Percentiles rank a stretch among this genome's conserved stretches.
Evolutionary conservation across 306 rosid species (phyloP).

Genomic region (Gastrolobium villosum): DNA sequence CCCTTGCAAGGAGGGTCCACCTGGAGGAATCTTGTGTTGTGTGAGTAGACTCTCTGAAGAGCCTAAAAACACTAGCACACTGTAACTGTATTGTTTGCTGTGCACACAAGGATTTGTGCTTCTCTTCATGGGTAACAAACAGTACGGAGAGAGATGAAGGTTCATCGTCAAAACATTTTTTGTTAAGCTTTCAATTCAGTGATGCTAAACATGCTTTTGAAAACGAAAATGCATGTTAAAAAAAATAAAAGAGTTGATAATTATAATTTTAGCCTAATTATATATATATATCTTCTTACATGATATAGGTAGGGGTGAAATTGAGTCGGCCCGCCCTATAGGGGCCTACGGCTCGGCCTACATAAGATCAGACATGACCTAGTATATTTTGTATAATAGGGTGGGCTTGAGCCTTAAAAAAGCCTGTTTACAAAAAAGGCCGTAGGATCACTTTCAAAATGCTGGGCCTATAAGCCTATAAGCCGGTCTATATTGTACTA

Average conservation of each 20-base stretch:
- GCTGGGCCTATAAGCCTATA: too few relatives aligned
- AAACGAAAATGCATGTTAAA: background rate
- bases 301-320: too few relatives aligned
- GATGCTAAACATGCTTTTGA: background rate
- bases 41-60: constrained; percentile 41
- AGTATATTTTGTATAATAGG: too few relatives aligned
- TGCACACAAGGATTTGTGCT: constrained; percentile 32
- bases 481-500: too few relatives aligned
- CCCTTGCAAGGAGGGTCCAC: constrained; percentile 64
- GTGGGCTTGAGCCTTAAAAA: too few relatives aligned
- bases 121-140: constrained; percentile 39
- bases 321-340: too few relatives aligned
- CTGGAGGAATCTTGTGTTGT: constrained; percentile 65
- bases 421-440: too few relatives aligned
- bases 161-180: constrained; percentile 23
- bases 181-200: background rate
- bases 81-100: constrained; percentile 36
- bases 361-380: too few relatives aligned
- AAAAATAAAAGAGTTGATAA: background rate
- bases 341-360: too few relatives aligned
- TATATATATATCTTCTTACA: too few relatives aligned
- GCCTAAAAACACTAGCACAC: constrained; percentile 36
- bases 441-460: too few relatives aligned
- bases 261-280: background rate
- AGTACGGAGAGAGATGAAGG: constrained; percentile 46